These are phyloP conservation scores for Heracleum sosnowskyi DNA, from an alignment of 129 eudicot genomes.

Conservation along the genomic window DNA sequence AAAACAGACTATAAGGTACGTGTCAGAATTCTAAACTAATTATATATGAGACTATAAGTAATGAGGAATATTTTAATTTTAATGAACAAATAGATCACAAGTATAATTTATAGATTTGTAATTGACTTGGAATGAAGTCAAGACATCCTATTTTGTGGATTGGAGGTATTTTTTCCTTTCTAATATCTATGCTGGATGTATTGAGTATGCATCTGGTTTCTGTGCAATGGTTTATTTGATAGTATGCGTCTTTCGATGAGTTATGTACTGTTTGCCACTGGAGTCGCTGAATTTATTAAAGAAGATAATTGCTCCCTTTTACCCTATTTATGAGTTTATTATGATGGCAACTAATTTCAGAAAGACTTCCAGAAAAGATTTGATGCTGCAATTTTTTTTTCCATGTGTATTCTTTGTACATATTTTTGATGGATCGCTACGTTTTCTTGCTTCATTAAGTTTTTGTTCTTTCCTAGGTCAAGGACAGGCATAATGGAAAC, in stretches of 20 bases:
- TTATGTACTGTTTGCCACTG: not conserved
- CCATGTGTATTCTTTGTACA: not conserved
- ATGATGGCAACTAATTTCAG: not conserved
- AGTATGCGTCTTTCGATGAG: not conserved
- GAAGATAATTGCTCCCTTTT: not conserved
- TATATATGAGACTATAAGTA: not conserved
- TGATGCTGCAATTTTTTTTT: not conserved
- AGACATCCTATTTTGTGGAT: too few relatives aligned
- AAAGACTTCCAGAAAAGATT: not conserved
- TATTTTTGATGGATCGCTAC: not conserved
- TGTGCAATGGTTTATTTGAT: not conserved
- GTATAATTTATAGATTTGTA: not conserved
- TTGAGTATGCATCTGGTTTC: not conserved
- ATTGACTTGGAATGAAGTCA: not conserved
- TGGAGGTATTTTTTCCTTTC: too few relatives aligned
- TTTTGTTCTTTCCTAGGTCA: conserved; percentile 45
- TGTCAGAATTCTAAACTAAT: not conserved
- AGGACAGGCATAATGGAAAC: conserved; percentile 98
- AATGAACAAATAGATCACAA: not conserved
- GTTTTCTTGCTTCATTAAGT: not conserved
- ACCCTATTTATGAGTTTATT: not conserved
- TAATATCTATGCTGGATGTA: not conserved
- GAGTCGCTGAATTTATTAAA: not conserved
- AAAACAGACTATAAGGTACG: not conserved
- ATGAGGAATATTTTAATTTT: not conserved